Base-by-base conservation (phyloP, 441 rosid genomes). In the Metrosideros polymorpha region DNA sequence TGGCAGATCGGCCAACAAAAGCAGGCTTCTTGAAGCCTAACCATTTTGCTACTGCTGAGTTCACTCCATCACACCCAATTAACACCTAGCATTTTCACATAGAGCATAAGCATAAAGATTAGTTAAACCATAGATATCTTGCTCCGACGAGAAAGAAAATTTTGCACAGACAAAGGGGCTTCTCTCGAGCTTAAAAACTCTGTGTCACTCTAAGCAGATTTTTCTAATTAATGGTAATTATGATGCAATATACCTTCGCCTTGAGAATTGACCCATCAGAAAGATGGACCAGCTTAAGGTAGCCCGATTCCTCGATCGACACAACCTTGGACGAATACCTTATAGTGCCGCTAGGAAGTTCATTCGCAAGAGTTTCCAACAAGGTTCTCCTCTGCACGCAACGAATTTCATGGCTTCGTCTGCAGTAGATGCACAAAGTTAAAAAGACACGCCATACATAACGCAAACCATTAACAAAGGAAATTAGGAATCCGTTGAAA, bases 21-120 rank as follows among this genome's bases (percentile, higher is more conserved):
- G 86, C 90, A 4, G 93, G 94, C 13, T 85, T 89, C 89, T 91
- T 90, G 85, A 97, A 93, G 12, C 96, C 95, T 9, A 97, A 86
- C 96, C 94, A 95, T 83, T 92, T 94, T 6, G 95, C 92, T 87
- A 94, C 94, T 83, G 89, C 87, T 3, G 99, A 95, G 83, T 95
- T 93, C 86, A 95, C 94, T 53, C 98, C 98, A 83, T 97, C 99
- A 84, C 98, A 92, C 86, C 98, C 98, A 59, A 97, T 89, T 89
- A 95, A 89, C 49, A 92, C 93, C 94, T 92, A 88, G 18, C 63
- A 27, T 43, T 22, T 18, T 42, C 45, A 82, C 49, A 19, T 35
- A 14, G 50, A 55, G 17, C 85, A 54, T 84, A 49, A 39, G 75
- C 75, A 61, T 61, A 30, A 61, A 17, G 75, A 61, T 61, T 30